Base-by-base conservation (phyloP, 495 filamentous ascomycete species). In the Corynascus novoguineensis region DNA sequence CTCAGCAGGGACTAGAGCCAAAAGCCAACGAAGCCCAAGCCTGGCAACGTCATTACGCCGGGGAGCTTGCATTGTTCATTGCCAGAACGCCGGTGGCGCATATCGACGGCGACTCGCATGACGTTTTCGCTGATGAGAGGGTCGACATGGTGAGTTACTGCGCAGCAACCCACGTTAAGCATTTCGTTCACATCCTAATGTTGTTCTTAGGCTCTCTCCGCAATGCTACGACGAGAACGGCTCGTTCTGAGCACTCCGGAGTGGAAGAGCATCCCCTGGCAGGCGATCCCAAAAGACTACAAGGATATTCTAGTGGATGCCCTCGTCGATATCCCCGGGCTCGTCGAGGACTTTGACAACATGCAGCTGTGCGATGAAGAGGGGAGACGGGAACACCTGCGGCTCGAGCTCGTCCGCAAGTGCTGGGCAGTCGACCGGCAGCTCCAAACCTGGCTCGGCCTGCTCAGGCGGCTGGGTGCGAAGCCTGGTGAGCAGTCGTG, bases 261-360 rank as follows among this genome's bases (percentile, higher is more conserved):
- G 32, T 68, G 66, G 66, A 62, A 61, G 29, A 64, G 38, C 40
- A 37, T 60, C 22, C 66, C 66, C 2, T 68, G 65, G 65, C 35
- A 61, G 32, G 48, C 44, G 28, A 55, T 60, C 14, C 63, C 60
- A 2, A 63, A 62, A 14, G 31, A 64, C 29, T 22, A 50, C 28
- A 65, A 60, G 28, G 65, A 68, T 24, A 55, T 61, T 17, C 58
- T 66, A 3, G 57, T 60, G 19, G 65, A 68, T 48, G 48, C 64
- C 14, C 31, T 68, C 11, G 60, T 64, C 31, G 63, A 68, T 22
- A 46, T 66, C 34, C 61, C 58, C 3, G 56, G 52, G 4, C 54
- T 68, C 0, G 22, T 66, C 17, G 60, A 59, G 17, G 59, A 62
- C 21, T 53, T 59, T 0, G 65, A 68, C 28, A 22, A 49, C 9